Percentiles rank a stretch among this genome's conserved stretches.
Evolutionary conservation across 768 basidiomycete genomes (phyloP).

Genomic region (Hypholoma fasciculare): DNA sequence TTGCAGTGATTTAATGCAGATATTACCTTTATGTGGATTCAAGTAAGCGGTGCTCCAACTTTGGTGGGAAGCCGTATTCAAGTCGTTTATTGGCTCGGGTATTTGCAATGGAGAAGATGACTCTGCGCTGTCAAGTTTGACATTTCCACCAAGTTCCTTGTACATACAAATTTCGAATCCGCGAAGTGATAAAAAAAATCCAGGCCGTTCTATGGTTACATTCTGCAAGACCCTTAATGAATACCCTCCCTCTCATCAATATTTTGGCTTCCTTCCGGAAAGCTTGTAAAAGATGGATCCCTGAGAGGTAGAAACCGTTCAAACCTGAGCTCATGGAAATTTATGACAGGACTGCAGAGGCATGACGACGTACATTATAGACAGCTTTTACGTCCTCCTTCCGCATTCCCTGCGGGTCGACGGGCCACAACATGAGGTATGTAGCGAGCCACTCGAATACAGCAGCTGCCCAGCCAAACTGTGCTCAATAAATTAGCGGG

Average conservation of each 20-base stretch:
- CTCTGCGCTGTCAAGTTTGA: not conserved
- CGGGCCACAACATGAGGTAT: slow-evolving; percentile 38
- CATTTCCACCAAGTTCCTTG: not conserved
- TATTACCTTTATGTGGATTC: not conserved
- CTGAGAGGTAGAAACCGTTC: slow-evolving; percentile 12
- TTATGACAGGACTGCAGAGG: not conserved
- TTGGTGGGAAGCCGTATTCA: not conserved
- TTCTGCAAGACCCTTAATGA: not conserved
- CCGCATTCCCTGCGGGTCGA: slow-evolving; percentile 31
- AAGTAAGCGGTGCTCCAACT: too few relatives aligned
- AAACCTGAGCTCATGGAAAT: too few relatives aligned
- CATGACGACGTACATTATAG: slow-evolving; percentile 32
- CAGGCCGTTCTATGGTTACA: not conserved
- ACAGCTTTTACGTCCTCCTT: slow-evolving; percentile 41
- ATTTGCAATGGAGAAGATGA: not conserved
- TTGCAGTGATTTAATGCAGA: not conserved
- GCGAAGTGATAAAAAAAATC: not conserved
- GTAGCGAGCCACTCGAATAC: slow-evolving; percentile 41
- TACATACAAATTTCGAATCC: not conserved
- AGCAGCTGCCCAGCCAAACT: slow-evolving; percentile 45
- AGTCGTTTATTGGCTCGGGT: not conserved
- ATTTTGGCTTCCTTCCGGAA: slow-evolving; percentile 24
- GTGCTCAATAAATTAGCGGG: not conserved
- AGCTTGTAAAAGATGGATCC: slow-evolving; percentile 36
- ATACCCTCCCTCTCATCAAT: not conserved